A percentile compares a stretch with the other conserved stretches of the same genome.
Conservation (phyloP, 73 alveolate genomes). For the Tetrahymena elliotti region DNA sequence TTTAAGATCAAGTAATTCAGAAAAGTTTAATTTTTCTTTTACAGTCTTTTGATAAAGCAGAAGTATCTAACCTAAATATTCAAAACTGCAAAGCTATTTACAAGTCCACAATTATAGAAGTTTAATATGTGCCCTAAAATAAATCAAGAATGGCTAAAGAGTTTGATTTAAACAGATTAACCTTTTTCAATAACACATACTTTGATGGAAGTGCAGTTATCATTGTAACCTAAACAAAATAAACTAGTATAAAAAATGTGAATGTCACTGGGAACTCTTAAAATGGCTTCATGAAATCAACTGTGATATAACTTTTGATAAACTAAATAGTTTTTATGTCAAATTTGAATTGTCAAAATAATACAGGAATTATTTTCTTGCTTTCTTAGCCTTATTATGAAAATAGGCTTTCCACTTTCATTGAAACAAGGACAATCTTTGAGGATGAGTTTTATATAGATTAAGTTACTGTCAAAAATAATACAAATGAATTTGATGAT, state of each 20-base stretch:
- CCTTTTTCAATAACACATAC: background rate
- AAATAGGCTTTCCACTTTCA: background rate
- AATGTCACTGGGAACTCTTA: background rate
- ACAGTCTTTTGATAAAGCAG: background rate
- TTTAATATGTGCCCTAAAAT: background rate
- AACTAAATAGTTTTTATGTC: background rate
- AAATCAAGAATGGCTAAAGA: background rate
- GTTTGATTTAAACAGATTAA: background rate
- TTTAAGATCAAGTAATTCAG: background rate
- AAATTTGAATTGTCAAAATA: background rate
- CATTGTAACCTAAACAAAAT: background rate
- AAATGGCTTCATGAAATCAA: background rate
- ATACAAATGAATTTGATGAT: background rate
- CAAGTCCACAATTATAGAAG: background rate
- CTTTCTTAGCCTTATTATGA: background rate
- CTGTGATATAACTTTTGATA: background rate
- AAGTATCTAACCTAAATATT: background rate
- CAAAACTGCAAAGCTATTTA: background rate
- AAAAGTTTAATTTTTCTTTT: background rate
- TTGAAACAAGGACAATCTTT: background rate
- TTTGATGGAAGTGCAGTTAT: background rate
- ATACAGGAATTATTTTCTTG: background rate
- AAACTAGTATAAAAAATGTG: background rate
- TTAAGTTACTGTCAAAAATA: background rate
- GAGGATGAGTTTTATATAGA: background rate